phyloP scores from a whole-genome alignment of 371 early-diverging fungal species.

The Capillidium rhysosporum region DNA sequence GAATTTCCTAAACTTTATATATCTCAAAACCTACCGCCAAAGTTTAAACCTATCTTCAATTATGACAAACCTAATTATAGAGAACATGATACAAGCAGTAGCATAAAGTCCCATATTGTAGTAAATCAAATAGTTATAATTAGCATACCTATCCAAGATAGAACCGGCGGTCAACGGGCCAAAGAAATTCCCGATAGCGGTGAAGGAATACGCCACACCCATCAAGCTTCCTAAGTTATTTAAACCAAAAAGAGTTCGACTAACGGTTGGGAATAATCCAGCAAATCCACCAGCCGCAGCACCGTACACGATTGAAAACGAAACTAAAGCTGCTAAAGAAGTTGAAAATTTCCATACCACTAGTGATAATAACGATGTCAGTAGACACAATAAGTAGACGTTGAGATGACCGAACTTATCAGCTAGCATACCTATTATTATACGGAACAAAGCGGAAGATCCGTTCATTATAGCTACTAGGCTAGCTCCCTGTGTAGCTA shows the following conservation, averaged over 20 bases:
- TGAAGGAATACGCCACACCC: slow-evolving; percentile 17
- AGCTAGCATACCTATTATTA: slow-evolving; percentile 32
- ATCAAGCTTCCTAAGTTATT: slow-evolving; percentile 18
- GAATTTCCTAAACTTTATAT: no score
- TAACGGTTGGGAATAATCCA: slow-evolving; percentile 20
- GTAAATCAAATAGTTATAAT: slow-evolving; percentile 6
- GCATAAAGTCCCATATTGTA: not conserved
- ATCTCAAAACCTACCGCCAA: no score
- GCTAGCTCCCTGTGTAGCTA: slow-evolving; percentile 16
- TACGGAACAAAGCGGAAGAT: slow-evolving; percentile 34
- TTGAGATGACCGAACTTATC: slow-evolving; percentile 40
- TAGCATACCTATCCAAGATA: slow-evolving; percentile 15
- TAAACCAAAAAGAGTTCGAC: slow-evolving; percentile 17
- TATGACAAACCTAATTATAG: no score
- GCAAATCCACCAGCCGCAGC: slow-evolving; percentile 27
- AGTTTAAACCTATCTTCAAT: no score
- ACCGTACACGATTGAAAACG: slow-evolving; percentile 28
- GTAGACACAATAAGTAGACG: slow-evolving; percentile 18
- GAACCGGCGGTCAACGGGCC: slow-evolving; percentile 25
- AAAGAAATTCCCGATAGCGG: slow-evolving; percentile 17
- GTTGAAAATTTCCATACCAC: slow-evolving; percentile 37
- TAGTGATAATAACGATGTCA: slow-evolving; percentile 22
- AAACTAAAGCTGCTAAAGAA: slow-evolving; percentile 17
- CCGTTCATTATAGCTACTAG: slow-evolving; percentile 29
- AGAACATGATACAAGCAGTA: no score